phyloP scores from a whole-genome alignment of 192 early-diverging fungal genomes.

The Umbelopsis ramanniana region DNA sequence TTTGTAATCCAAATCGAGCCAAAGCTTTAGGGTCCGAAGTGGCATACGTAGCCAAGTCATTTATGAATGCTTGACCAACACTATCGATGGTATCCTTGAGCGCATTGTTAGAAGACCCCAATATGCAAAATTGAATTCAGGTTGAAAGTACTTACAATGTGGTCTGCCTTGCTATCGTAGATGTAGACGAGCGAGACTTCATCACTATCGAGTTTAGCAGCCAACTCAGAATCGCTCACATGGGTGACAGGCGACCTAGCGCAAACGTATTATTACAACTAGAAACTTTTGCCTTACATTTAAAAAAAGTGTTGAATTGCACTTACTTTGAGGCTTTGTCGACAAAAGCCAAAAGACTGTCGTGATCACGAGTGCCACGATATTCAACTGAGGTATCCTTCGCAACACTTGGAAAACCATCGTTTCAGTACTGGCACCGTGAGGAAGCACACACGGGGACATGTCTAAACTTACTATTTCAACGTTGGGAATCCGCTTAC shows the following conservation, averaged over 20 bases:
- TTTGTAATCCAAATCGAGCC: slow-evolving; percentile 24
- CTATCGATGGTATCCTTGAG: slow-evolving; percentile 22
- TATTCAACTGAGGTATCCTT: slow-evolving; percentile 48
- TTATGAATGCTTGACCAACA: slow-evolving; percentile 23
- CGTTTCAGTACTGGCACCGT: not conserved
- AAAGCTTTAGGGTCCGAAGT: slow-evolving; percentile 33
- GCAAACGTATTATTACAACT: not conserved
- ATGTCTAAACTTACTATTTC: slow-evolving; percentile 55
- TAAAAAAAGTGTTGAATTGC: not conserved
- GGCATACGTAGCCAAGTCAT: slow-evolving; percentile 32
- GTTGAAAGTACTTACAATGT: not conserved
- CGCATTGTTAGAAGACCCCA: not conserved
- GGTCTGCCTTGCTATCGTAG: not conserved
- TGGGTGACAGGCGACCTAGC: slow-evolving; percentile 28
- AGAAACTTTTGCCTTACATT: not conserved
- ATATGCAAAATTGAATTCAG: not conserved
- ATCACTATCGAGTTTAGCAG: not conserved
- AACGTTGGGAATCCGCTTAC: slow-evolving; percentile 90
- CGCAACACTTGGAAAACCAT: slow-evolving; percentile 29
- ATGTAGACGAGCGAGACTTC: slow-evolving; percentile 9
- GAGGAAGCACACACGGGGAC: slow-evolving; percentile 24
- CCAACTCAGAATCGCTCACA: slow-evolving; percentile 5
- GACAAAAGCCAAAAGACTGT: slow-evolving; percentile 57
- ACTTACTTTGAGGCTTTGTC: slow-evolving; percentile 43
- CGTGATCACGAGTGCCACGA: slow-evolving; percentile 51